Evolutionary conservation across 305 asterid species (phyloP), one percentile per base, ranked within the genome.

Genomic region (Fraxinus dipetala): DNA sequence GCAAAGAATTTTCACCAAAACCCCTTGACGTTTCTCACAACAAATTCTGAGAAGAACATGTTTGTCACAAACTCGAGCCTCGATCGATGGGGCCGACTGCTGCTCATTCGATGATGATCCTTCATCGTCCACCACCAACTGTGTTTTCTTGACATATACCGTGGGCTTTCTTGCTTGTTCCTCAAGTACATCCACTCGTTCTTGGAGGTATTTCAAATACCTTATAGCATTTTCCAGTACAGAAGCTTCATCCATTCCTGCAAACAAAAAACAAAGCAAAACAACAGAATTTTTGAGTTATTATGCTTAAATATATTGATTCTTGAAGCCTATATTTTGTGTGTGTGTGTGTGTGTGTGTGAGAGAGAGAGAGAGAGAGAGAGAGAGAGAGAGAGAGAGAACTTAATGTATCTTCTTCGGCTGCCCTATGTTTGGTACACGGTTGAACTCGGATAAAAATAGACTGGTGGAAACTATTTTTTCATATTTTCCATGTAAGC

Each of bases 21-120:
- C 56, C 30, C 88, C 88, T 48, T 61, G 43, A 18, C 81, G 76
- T 11, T 67, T 85, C 78, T 82, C 79, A 20, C 85, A 82, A 4
- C 56, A 76, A 34, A 85, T 43, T 22, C 82, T 82, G 22, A 82
- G 51, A 2, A 85, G 88, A 56, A 85, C 72, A 30, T 67, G 54
- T 18, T 26, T 78, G 11, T 83, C 76, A 73, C 86, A 80, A 7
- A 78, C 79, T 34, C 84, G 74, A 18, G 86, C 86, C 24, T 86
- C 89, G 8, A 86, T 75, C 48, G 83, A 80, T 2, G 31, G 83
- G 38, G 61, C 35, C 31, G 30, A 9, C 30, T 69, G 56, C 31
- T 18, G 54, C 40, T 81, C 24, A 43, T 32, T 40, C n/a, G 34
- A 61, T 0, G 72, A 20, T 5, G 31, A 61, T 35, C 9, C 45